Percentiles rank a stretch among this genome's conserved stretches.
Evolutionary conservation across 108 stramenopile species (phyloP).

Genomic region (Cylindrotheca closterium): DNA sequence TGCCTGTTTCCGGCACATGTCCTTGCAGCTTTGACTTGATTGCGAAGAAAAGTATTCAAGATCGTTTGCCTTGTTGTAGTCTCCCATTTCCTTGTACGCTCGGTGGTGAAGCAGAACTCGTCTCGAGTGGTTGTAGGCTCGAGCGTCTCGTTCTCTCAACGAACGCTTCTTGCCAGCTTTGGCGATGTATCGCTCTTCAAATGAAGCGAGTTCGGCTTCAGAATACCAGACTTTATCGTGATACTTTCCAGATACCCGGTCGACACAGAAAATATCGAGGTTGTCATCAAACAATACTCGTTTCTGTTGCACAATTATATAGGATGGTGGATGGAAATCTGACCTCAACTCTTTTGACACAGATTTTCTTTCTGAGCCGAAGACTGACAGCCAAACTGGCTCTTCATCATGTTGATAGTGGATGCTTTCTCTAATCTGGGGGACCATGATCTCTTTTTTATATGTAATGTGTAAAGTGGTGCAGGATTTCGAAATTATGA

Average conservation of each 20-base stretch:
- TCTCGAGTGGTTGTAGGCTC: conserved; percentile 22
- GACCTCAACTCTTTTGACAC: background rate
- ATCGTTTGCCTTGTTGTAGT: background rate
- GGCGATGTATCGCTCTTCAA: background rate
- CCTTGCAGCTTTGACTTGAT: conserved; percentile 3
- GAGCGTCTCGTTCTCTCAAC: background rate
- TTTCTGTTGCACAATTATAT: background rate
- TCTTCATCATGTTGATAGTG: background rate
- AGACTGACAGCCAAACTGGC: background rate
- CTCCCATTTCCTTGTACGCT: conserved; percentile 2
- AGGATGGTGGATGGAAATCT: background rate
- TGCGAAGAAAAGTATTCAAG: background rate
- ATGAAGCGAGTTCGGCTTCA: conserved; percentile 2
- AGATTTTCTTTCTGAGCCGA: background rate
- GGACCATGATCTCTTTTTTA: background rate
- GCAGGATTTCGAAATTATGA: background rate
- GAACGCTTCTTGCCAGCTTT: background rate
- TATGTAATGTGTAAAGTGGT: background rate
- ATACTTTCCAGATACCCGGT: background rate
- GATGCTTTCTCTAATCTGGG: background rate
- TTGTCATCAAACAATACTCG: conserved; percentile 2
- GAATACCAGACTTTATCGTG: conserved; percentile 8
- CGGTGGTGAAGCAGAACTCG: conserved; percentile 16
- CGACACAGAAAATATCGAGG: background rate
- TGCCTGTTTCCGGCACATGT: conserved; percentile 1